These are phyloP conservation scores for Candida andamanensis DNA, from an alignment of 805 yeast genomes.

Conservation along the genomic window DNA sequence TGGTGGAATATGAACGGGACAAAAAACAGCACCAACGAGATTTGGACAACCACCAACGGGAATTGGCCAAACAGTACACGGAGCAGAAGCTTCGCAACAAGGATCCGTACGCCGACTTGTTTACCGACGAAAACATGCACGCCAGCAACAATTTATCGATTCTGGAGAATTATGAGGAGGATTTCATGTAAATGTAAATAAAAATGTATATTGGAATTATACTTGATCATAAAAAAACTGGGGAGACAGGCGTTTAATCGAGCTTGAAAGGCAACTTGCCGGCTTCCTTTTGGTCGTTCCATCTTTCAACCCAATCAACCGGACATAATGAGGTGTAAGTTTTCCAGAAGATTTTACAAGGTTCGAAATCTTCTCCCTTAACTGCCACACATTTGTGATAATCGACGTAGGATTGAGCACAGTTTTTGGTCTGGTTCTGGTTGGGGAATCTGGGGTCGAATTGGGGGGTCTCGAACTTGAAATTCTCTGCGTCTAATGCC, in stretches of 20 bases:
- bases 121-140: constrained; percentile 26
- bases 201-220: no score
- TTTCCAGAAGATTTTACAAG: constrained; percentile 91
- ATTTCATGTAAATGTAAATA: constrained; percentile 11
- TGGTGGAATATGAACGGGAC: constrained; percentile 27
- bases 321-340: constrained; percentile 87
- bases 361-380: constrained; percentile 97
- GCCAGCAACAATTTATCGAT: constrained; percentile 11
- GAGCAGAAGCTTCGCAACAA: constrained; percentile 33
- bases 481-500: constrained; percentile 37
- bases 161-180: constrained; percentile 14
- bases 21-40: constrained; percentile 36
- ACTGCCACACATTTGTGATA: constrained; percentile 95
- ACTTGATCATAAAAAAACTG: no score
- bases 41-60: constrained; percentile 22
- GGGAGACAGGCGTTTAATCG: constrained; percentile 21
- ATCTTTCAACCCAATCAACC: constrained; percentile 74
- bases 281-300: constrained; percentile 80
- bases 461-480: constrained; percentile 40
- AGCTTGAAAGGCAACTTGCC: constrained; percentile 42
- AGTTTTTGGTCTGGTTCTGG: constrained; percentile 96
- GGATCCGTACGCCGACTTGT: constrained; percentile 31
- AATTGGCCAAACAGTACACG: constrained; percentile 32
- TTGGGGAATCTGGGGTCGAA: constrained; percentile 95
- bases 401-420: constrained; percentile 97